Evolutionary conservation across 2,329 filamentous ascomycete species (phyloP).

Genomic region (Rhynchosporium graminicola): DNA sequence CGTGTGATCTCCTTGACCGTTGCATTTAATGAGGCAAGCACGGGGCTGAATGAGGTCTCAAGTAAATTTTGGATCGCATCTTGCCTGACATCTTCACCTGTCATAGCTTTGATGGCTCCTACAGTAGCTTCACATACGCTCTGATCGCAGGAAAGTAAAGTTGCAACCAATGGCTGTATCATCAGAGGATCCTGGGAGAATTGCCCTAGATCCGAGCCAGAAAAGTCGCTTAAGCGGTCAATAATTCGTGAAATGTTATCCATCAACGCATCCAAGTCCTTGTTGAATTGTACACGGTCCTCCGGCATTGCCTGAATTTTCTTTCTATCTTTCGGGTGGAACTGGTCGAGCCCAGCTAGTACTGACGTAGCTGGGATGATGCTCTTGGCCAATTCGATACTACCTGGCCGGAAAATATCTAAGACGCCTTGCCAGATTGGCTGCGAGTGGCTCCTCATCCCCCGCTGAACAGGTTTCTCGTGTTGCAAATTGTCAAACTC

Average conservation of each 20-base stretch:
- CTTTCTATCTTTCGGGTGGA: constrained; percentile 45
- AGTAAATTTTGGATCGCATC: constrained; percentile 53
- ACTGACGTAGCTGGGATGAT: constrained; percentile 62
- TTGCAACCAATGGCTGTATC: constrained; percentile 73
- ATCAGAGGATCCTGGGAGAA: constrained; percentile 69
- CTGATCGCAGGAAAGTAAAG: constrained; percentile 79
- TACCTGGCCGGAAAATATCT: constrained; percentile 64
- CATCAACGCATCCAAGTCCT: constrained; percentile 63
- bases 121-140: constrained; percentile 78
- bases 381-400: constrained; percentile 71
- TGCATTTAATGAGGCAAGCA: constrained; percentile 48
- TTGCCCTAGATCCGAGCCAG: constrained; percentile 64
- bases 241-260: constrained; percentile 71
- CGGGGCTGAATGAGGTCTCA: constrained; percentile 47
- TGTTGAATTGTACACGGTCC: constrained; percentile 75
- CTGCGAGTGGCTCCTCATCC: constrained; percentile 69
- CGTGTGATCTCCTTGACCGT: constrained; percentile 47
- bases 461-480: constrained; percentile 62
- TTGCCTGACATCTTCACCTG: constrained; percentile 59
- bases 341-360: constrained; percentile 74
- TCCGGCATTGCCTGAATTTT: constrained; percentile 45
- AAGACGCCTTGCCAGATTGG: constrained; percentile 78
- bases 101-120: constrained; percentile 80
- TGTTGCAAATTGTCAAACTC: constrained; percentile 68
- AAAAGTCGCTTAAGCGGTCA: constrained; percentile 77